Conservation (phyloP, 2,329 filamentous ascomycete genomes). For the Cryphonectria parasitica region DNA sequence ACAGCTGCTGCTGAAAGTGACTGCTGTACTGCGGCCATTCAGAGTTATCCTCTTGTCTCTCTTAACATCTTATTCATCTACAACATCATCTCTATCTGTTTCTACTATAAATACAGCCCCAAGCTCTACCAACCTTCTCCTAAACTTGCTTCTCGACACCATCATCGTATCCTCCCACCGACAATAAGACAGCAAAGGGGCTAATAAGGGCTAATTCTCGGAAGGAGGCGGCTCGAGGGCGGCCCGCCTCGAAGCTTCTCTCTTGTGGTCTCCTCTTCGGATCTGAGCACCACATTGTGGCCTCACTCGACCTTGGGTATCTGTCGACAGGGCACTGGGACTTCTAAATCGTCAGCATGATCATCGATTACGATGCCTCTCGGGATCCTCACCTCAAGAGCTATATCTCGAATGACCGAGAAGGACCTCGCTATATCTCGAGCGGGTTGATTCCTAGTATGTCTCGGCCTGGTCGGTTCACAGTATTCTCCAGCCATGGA, state of each 20-base stretch:
- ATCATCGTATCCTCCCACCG: not conserved
- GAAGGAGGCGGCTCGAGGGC: not conserved
- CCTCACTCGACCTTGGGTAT: not conserved
- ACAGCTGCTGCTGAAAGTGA: not conserved
- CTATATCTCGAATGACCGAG: not conserved
- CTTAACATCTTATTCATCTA: not conserved
- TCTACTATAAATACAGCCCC: not conserved
- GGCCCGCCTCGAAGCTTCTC: no score
- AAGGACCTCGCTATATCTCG: no score
- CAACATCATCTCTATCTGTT: not conserved
- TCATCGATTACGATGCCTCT: not conserved
- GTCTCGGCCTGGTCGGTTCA: no score
- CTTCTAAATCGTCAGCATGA: not conserved
- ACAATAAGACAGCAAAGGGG: not conserved
- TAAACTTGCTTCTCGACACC: not conserved
- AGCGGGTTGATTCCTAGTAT: not conserved
- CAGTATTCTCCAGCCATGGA: no score
- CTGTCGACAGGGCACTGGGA: not conserved
- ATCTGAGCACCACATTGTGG: no score
- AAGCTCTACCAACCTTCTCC: not conserved
- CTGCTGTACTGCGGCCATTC: not conserved
- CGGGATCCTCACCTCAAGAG: not conserved
- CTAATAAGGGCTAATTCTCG: not conserved
- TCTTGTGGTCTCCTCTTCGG: no score
- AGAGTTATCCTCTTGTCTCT: not conserved